Base-by-base conservation (phyloP, 768 basidiomycete species). In the Lepiota brunneoincarnata region DNA sequence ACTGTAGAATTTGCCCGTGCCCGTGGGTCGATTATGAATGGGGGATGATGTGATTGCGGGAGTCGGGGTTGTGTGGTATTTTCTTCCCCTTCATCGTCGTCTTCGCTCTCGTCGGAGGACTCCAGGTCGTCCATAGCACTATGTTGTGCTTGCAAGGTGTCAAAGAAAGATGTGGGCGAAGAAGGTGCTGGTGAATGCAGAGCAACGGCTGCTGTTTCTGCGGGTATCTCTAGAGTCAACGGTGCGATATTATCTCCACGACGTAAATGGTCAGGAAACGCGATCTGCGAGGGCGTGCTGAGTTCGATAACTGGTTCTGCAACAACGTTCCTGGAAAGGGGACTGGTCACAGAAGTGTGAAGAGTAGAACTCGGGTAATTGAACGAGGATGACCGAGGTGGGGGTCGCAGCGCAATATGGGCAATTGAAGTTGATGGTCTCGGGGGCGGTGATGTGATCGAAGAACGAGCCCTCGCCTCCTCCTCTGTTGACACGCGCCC, bases 61-160 rank as follows among this genome's bases (percentile, higher is more conserved):
- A 24, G 47, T 60, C 53, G 46, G 49, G 56, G 36, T 61, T 44
- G 64, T 62, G 66, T 47, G 63, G 41, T 26, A 61, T 58, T 61
- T 20, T 71, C 61, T 14, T 74, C 74, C 14, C 65, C 62, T 6
- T 73, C 72, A 34, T 68, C 72, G 14, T 73, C 67, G 17, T 69
- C 71, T 26, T 71, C 69, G 18, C 74, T 73, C 23, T 78, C 80
- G 18, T 81, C 82, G 20, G 83, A 81, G 24, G 83, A 80, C 55
- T 86, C 87, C 49, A 87, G 69, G 58, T 86, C 88, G 59, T 88
- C 85, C 81, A 90, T 82, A 21, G 81, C 86, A 66, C 86, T 86
- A 5, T 81, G 80, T 40, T 87, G 82, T 14, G 77, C 71, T 59
- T 89, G 85, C 41, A 90, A 83, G 56, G 71, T 79, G 69, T 91